Percentiles rank a stretch among this genome's conserved stretches.
These are phyloP conservation scores for Primulina eburnea DNA, from an alignment of 257 asterid genomes.

Conservation along the genomic window DNA sequence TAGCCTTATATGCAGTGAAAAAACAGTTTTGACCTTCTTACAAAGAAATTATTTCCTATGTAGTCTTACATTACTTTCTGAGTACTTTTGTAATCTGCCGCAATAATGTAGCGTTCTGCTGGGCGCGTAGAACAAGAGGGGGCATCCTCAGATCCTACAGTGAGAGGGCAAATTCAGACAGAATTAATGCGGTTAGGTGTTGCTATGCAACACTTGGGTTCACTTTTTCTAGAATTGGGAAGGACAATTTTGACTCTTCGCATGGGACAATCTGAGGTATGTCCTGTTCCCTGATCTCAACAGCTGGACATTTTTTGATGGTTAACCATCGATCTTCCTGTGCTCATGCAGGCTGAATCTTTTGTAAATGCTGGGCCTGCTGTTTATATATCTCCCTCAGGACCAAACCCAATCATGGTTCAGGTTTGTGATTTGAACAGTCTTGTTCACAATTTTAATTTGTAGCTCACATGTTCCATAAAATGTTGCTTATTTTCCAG, in stretches of 20 bases:
- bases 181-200: constrained; percentile 66
- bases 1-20: not conserved
- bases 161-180: constrained; percentile 70
- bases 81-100: constrained; percentile 43
- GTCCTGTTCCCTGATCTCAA: constrained; percentile 26
- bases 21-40: not conserved
- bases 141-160: constrained; percentile 55
- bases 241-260: constrained; percentile 83
- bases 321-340: constrained; percentile 19
- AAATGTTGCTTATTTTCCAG: constrained; percentile 9
- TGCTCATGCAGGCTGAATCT: constrained; percentile 73
- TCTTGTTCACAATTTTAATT: constrained; percentile 8
- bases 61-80: constrained; percentile 26
- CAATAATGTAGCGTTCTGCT: constrained; percentile 67
- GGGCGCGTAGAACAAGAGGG: constrained; percentile 70
- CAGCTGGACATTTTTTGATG: constrained; percentile 12
- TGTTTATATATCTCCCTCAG: constrained; percentile 84
- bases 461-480: not conserved
- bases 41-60: not conserved
- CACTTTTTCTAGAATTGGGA: constrained; percentile 89
- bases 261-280: constrained; percentile 84
- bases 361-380: constrained; percentile 95
- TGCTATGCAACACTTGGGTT: constrained; percentile 90
- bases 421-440: constrained; percentile 59
- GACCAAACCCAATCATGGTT: constrained; percentile 97